Evolutionary conservation across 148 eudicot species (phyloP).

Genomic region (Linanthus parryae): DNA sequence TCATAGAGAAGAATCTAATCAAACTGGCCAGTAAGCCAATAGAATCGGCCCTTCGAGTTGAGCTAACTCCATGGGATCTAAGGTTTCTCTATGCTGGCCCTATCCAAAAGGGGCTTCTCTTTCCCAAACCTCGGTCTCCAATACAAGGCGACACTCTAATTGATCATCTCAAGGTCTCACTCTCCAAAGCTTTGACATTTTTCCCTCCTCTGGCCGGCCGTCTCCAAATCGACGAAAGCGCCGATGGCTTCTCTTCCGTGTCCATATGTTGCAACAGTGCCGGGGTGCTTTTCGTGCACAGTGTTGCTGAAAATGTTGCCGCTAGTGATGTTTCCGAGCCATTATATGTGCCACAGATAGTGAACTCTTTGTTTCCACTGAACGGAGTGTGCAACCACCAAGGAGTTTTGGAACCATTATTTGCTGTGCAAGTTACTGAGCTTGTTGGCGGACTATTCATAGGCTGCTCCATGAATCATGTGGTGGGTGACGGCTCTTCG

Average conservation of each 20-base stretch:
- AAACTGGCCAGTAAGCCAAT: too few relatives aligned
- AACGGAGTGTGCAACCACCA: not conserved
- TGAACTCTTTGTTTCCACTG: not conserved
- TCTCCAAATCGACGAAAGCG: not conserved
- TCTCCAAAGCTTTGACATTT: not conserved
- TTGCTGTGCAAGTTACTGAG: not conserved
- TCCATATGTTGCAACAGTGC: not conserved
- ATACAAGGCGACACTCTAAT: not conserved
- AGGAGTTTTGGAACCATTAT: not conserved
- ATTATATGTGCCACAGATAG: not conserved
- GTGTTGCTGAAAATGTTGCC: not conserved
- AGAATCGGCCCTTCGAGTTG: too few relatives aligned
- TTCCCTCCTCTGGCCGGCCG: not conserved
- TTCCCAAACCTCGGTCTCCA: not conserved
- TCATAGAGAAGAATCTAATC: too few relatives aligned
- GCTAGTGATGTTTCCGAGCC: not conserved
- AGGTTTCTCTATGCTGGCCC: not conserved
- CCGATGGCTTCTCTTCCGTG: not conserved
- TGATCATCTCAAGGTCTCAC: not conserved
- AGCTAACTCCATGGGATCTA: not conserved
- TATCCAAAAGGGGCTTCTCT: not conserved
- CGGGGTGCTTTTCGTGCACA: not conserved
- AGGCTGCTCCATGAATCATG: not conserved
- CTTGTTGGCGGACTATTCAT: not conserved
- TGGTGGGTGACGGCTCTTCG: not conserved